These are phyloP conservation scores for Gardenia jasminoides DNA, from an alignment of 257 asterid species.

Conservation along the genomic window DNA sequence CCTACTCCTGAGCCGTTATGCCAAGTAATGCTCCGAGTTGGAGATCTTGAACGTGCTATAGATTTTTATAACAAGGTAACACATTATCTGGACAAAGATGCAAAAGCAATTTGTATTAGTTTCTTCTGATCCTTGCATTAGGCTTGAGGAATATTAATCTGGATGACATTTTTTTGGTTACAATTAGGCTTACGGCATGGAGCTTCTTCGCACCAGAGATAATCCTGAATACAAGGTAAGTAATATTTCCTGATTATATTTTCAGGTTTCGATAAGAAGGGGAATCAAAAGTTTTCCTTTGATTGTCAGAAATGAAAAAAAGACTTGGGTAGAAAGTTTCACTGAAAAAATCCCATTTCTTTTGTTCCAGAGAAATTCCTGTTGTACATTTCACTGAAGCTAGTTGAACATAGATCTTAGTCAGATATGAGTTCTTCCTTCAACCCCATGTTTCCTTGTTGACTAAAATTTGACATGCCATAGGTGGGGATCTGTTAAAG, in stretches of 20 bases:
- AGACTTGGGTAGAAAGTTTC: neutral
- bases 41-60: constrained; percentile 90
- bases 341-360: neutral
- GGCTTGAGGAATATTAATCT: constrained; percentile 2
- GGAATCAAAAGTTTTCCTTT: neutral
- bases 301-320: neutral
- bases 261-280: neutral
- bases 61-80: constrained; percentile 83
- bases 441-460: neutral
- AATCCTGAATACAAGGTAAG: constrained; percentile 97
- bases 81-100: neutral
- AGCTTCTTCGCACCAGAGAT: constrained; percentile 90
- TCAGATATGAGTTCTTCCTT: neutral
- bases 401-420: neutral
- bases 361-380: neutral
- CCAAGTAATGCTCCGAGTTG: constrained; percentile 99
- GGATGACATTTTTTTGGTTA: neutral
- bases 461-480: constrained; percentile 2
- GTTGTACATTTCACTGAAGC: neutral
- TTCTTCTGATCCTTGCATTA: constrained; percentile 1
- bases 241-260: constrained; percentile 2
- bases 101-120: neutral
- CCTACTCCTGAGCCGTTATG: constrained; percentile 97
- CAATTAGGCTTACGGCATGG: constrained; percentile 89
- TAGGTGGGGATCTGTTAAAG: constrained; percentile 1